Evolutionary conservation across 2,329 filamentous ascomycete genomes (phyloP), one percentile per base, ranked within the genome.

Genomic region (Claviceps pazoutovae): DNA sequence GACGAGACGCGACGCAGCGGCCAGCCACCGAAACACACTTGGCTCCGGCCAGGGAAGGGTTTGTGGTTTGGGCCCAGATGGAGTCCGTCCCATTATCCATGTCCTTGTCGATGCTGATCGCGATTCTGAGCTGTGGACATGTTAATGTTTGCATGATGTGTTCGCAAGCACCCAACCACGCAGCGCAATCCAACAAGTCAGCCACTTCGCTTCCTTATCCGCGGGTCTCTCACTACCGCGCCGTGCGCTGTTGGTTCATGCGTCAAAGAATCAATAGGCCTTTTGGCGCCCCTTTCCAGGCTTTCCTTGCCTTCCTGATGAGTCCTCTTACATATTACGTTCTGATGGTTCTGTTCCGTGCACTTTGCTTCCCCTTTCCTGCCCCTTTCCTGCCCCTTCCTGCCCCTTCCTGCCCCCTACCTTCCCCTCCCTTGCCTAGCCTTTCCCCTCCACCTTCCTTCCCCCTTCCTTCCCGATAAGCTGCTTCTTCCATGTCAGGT

Each of bases 181-280:
- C 17, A 16, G 13, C 7, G 14, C 30, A 37, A 47, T 8, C 23
- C 43, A 37, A 37, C 17, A 21, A 19, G 34, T 36, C 45, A 37
- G 45, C 45, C 46, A n/a, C n/a, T 16, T 39, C 34, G 46, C 34
- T 48, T 23, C 13, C 45, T 34, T 48, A 19, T 47, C 50, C 19
- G 46, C 39, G 42, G 51, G 47, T 23, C 48, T 17, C 21, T 49
- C 11, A 19, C 45, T 46, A 17, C 13, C 36, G 48, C 48, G 52
- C 48, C 38, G 52, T 51, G 48, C 39, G 48, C 39, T 34, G 48
- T 45, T 48, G 38, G 38, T 51, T 53, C 37, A 51, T 53, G 52
- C 52, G 39, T 48, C 48, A 8, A 47, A 44, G 30, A 34, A 34
- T 11, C 30, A 34, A 11, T 11, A 5, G 13, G n/a, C 11, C 42